Evolutionary conservation across 2,329 filamentous ascomycete species (phyloP), one percentile per base, ranked within the genome.

Genomic region (Ascochyta fabae): DNA sequence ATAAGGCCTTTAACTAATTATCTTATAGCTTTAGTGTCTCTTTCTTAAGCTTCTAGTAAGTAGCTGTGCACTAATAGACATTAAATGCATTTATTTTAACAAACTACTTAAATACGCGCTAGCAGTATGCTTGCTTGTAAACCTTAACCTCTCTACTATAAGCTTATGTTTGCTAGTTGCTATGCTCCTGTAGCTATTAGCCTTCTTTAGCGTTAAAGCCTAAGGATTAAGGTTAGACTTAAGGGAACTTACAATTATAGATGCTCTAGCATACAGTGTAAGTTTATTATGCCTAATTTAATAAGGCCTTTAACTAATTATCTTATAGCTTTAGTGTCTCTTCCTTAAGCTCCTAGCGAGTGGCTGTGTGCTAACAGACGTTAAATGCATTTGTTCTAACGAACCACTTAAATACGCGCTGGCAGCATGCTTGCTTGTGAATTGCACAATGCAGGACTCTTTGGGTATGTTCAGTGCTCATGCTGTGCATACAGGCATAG

Each of bases 401-500:
- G 29, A 46, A 7, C 19, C 49, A 1, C 53, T 69, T 15, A 40
- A 49, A 22, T 48, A 57, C 15, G 35, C n/a, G 0, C 22, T 64
- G n/a, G 50, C 62, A 27, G 58, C 55, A 22, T 70, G 67, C 45
- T 50, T 70, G 57, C 64, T 69, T 23, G 56, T 52, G 5, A 69
- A 69, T n/a, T 69, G 67, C 31, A 70, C 66, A 5, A 67, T 70
- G 66, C 59, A 57, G 27, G 67, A 69, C 23, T 55, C 58, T 2
- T 40, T 66, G 16, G 58, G 60, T 62, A 53, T 39, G 56, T n/a
- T 44, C 27, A 33, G 6, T 15, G 15, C 15, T 8, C 7, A 22
- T 2, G 22, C n/a, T 23, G 4, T 10, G 29, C n/a, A 23, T 9
- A 4, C 7, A 10, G 2, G 13, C 16, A 31, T 13, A 10, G 5